A percentile compares a stretch with the other conserved stretches of the same genome.
Conservation (phyloP, 768 basidiomycete genomes). For the Tulasnella sp. region DNA sequence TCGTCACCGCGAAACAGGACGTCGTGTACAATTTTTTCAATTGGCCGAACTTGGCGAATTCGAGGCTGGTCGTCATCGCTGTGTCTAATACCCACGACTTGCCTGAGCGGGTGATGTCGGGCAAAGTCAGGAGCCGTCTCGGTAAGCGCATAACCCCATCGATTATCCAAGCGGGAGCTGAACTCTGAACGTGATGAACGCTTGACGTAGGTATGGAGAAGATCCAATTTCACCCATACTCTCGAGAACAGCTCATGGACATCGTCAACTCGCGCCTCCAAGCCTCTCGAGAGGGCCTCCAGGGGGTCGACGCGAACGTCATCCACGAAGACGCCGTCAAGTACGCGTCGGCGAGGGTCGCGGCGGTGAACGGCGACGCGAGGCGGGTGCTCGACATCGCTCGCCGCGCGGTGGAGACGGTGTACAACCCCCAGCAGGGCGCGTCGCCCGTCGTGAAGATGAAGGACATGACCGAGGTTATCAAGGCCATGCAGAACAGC, state of each 20-base stretch:
- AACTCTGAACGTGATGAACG: background rate
- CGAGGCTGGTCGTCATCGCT: slow-evolving; percentile 87
- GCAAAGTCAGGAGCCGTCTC: slow-evolving; percentile 82
- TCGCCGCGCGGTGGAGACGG: slow-evolving; percentile 77
- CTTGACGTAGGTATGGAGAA: slow-evolving; percentile 60
- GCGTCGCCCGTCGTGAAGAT: slow-evolving; percentile 28
- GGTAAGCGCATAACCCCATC: slow-evolving; percentile 38
- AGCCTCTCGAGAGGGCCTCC: slow-evolving; percentile 41
- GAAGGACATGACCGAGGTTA: slow-evolving; percentile 65
- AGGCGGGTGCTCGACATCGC: slow-evolving; percentile 88
- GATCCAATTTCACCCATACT: slow-evolving; percentile 89
- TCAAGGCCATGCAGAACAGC: slow-evolving; percentile 80
- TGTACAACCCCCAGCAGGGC: slow-evolving; percentile 31
- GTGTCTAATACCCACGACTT: slow-evolving; percentile 98
- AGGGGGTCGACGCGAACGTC: slow-evolving; percentile 25
- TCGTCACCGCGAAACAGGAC: slow-evolving; percentile 92
- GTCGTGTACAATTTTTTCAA: slow-evolving; percentile 99
- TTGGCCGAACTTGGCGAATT: slow-evolving; percentile 86
- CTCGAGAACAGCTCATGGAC: slow-evolving; percentile 57
- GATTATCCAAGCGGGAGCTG: background rate
- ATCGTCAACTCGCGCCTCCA: slow-evolving; percentile 79
- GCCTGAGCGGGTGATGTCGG: slow-evolving; percentile 86
- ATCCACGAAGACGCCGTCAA: slow-evolving; percentile 61
- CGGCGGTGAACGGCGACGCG: slow-evolving; percentile 86
- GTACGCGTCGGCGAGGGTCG: slow-evolving; percentile 70